Percentiles rank a stretch among this genome's conserved stretches.
These are phyloP conservation scores for Trypanosoma theileri DNA, from an alignment of 208 protist genomes.

Conservation along the genomic window DNA sequence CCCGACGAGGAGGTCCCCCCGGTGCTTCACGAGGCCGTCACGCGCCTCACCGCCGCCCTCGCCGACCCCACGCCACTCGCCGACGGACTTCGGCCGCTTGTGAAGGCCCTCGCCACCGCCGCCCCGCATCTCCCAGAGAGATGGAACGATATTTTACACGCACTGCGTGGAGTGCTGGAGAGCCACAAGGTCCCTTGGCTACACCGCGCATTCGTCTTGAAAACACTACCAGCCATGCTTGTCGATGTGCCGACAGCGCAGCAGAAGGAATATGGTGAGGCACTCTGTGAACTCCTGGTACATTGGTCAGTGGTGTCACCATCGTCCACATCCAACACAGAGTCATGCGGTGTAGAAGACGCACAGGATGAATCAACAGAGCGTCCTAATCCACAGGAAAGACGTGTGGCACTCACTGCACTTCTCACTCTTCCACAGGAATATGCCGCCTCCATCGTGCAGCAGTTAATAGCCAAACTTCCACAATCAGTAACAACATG, in stretches of 20 bases:
- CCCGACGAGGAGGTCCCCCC: slow-evolving; percentile 9
- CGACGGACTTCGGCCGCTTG: slow-evolving; percentile 23
- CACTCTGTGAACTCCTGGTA: slow-evolving; percentile 24
- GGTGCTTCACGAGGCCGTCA: slow-evolving; percentile 16
- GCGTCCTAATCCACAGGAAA: slow-evolving; percentile 18
- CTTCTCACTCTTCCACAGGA: slow-evolving; percentile 27
- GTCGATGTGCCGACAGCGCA: neutral
- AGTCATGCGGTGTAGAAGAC: neutral
- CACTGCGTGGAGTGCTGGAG: slow-evolving; percentile 14
- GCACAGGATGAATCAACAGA: neutral
- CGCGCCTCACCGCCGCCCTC: slow-evolving; percentile 13
- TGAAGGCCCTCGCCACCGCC: slow-evolving; percentile 28
- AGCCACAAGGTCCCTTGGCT: slow-evolving; percentile 24
- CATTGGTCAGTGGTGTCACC: slow-evolving; percentile 10
- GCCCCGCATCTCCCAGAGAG: slow-evolving; percentile 21
- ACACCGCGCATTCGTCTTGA: slow-evolving; percentile 32
- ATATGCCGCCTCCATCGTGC: slow-evolving; percentile 13
- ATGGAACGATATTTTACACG: slow-evolving; percentile 21
- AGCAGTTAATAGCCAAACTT: slow-evolving; percentile 22
- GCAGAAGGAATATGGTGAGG: slow-evolving; percentile 2
- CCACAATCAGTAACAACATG: slow-evolving; percentile 30
- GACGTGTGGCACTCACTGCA: slow-evolving; percentile 22
- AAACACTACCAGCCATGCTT: slow-evolving; percentile 28
- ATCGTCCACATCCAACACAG: neutral
- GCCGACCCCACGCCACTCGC: slow-evolving; percentile 7